phyloP scores from a whole-genome alignment of 148 eudicot genomes.

The Drosera capensis region DNA sequence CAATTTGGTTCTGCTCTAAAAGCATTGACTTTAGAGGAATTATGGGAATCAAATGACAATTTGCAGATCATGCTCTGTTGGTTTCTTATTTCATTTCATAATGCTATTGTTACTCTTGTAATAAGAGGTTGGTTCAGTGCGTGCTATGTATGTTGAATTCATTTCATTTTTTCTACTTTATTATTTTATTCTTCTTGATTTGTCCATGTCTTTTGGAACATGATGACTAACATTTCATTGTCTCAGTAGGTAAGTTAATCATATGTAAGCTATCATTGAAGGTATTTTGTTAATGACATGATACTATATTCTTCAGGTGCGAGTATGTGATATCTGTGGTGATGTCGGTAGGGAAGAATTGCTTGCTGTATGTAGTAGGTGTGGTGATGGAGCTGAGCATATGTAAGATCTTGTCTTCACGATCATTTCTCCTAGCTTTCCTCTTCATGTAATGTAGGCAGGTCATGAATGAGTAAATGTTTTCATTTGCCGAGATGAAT shows the following conservation, averaged over 20 bases:
- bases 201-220: no score
- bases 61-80: no score
- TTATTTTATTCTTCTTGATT: no score
- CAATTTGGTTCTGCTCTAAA: background rate
- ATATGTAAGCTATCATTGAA: background rate
- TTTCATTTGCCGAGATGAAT: no score
- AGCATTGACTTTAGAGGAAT: background rate
- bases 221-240: background rate
- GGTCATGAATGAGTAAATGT: slow-evolving; percentile 2
- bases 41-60: background rate
- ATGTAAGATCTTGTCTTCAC: slow-evolving; percentile 21
- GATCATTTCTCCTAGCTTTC: background rate
- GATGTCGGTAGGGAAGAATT: slow-evolving; percentile 31
- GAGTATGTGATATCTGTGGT: slow-evolving; percentile 37
- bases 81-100: no score
- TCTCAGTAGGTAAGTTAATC: background rate
- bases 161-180: no score
- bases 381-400: slow-evolving; percentile 38
- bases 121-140: no score
- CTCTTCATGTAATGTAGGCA: background rate
- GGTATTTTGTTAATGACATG: slow-evolving; percentile 4
- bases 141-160: no score
- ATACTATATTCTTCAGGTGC: slow-evolving; percentile 14
- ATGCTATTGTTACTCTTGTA: no score
- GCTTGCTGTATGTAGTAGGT: slow-evolving; percentile 32